These are phyloP conservation scores for Colletotrichum sidae DNA, from an alignment of 2,329 filamentous ascomycete genomes.

Conservation along the genomic window DNA sequence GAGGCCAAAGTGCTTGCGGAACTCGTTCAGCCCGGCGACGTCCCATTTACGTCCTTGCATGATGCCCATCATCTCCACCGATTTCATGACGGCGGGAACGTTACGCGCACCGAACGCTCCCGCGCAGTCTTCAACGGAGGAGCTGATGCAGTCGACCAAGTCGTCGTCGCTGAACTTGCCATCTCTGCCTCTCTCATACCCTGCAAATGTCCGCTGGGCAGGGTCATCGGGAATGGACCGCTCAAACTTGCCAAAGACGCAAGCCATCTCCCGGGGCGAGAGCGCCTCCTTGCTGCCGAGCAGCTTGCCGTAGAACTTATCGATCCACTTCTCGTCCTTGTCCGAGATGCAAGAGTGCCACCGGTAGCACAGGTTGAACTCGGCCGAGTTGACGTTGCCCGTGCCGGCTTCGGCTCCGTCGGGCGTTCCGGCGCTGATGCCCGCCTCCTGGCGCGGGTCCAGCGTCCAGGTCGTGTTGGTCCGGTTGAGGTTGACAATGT, in stretches of 20 bases:
- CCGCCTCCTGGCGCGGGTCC: constrained; percentile 79
- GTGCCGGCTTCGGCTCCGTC: constrained; percentile 75
- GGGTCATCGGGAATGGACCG: constrained; percentile 73
- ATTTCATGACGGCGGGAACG: constrained; percentile 78
- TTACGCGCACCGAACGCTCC: constrained; percentile 80
- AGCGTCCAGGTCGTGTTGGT: constrained; percentile 76
- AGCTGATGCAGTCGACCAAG: constrained; percentile 75
- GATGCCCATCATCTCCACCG: constrained; percentile 85
- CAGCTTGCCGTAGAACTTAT: constrained; percentile 73
- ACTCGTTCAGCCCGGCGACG: constrained; percentile 83
- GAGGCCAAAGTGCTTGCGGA: constrained; percentile 83
- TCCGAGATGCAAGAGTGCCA: constrained; percentile 86
- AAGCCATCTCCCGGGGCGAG: constrained; percentile 69
- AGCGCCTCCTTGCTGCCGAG: constrained; percentile 68
- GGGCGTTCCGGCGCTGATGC: constrained; percentile 63
- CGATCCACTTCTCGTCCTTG: constrained; percentile 84
- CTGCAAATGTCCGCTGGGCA: constrained; percentile 73
- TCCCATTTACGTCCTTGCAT: constrained; percentile 83
- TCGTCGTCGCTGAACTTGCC: constrained; percentile 82
- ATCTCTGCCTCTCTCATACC: constrained; percentile 71
- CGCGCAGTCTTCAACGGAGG: constrained; percentile 81
- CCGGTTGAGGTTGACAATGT: constrained; percentile 79
- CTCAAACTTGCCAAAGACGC: constrained; percentile 73
- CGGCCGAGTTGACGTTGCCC: constrained; percentile 86
- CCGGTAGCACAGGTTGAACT: constrained; percentile 90